Evolutionary conservation across 1,139 yeast genomes (phyloP), one percentile per base, ranked within the genome.

Genomic region (Scheffersomyces insectosa): DNA sequence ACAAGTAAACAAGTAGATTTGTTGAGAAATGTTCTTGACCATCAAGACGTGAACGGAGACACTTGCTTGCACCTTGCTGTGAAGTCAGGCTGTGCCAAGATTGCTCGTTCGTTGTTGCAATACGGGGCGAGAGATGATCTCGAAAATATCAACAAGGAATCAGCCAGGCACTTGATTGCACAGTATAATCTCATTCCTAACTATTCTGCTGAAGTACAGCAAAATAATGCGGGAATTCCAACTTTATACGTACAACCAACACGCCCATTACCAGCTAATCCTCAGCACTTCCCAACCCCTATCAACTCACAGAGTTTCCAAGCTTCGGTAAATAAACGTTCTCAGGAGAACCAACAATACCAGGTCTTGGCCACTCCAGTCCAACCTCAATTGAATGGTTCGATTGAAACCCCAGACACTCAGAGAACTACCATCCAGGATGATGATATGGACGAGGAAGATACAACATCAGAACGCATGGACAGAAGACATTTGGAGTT

Each of bases 11-110:
- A 56, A 38, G 64, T 71, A 14, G 76, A 82, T 44, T 63, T 85
- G 47, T 62, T 85, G 47, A 76, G 73, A 43, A 82, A 83, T 55
- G 82, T 85, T 31, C 62, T 85, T 34, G 83, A 84, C 54, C 89
- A 83, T 57, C 85, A 79, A 52, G 93, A 85, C 62, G 75, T 74
- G 11, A 72, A 79, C 47, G 90, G 91, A 5, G 84, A 84, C 50
- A 83, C 90, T 0, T 83, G 87, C 29, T 63, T 84, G 41, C 88
- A 84, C 54, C 63, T 85, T 39, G 87, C 90, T 5, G 69, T 79
- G 3, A 73, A 74, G 47, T 61, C 75, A 7, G 69, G 68, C 37
- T 67, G 74, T 45, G 44, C 62, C 3, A 68, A 64, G 36, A 58
- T 82, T 33, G 72, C 72, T 4, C 67, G 68, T 40, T 51, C 62